Evolutionary conservation across 176 grass and related monocot species (phyloP).

Genomic region (Olyra latifolia): DNA sequence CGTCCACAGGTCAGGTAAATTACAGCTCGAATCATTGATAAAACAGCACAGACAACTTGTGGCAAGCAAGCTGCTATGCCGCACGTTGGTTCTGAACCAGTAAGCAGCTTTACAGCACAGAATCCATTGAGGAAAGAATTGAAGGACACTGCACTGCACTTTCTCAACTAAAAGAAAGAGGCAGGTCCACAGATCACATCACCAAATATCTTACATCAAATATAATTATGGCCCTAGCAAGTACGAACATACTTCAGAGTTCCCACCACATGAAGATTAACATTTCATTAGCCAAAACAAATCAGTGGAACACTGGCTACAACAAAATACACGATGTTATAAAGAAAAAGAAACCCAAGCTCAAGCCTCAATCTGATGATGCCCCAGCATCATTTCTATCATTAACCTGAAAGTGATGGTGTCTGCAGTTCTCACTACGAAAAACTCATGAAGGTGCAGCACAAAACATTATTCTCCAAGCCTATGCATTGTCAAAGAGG

Average conservation of each 20-base stretch:
- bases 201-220: constrained; percentile 29
- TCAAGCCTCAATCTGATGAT: constrained; percentile 2
- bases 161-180: constrained; percentile 29
- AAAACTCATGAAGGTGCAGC: not conserved
- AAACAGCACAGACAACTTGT: not conserved
- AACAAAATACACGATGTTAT: not conserved
- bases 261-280: constrained; percentile 1
- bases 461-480: not conserved
- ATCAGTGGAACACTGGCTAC: constrained; percentile 6
- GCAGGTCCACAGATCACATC: constrained; percentile 26
- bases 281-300: constrained; percentile 32
- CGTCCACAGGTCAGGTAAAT: not conserved
- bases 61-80: not conserved
- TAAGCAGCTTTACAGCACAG: constrained; percentile 44
- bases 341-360: constrained; percentile 17
- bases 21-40: not conserved
- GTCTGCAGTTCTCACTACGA: not conserved
- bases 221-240: not conserved
- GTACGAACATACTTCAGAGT: not conserved
- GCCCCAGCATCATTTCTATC: not conserved
- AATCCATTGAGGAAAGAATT: not conserved
- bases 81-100: constrained; percentile 21
- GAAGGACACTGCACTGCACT: constrained; percentile 21
- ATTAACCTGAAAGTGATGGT: not conserved
- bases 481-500: not conserved